phyloP scores from a whole-genome alignment of 192 early-diverging fungal species.

The Podila horticola region DNA sequence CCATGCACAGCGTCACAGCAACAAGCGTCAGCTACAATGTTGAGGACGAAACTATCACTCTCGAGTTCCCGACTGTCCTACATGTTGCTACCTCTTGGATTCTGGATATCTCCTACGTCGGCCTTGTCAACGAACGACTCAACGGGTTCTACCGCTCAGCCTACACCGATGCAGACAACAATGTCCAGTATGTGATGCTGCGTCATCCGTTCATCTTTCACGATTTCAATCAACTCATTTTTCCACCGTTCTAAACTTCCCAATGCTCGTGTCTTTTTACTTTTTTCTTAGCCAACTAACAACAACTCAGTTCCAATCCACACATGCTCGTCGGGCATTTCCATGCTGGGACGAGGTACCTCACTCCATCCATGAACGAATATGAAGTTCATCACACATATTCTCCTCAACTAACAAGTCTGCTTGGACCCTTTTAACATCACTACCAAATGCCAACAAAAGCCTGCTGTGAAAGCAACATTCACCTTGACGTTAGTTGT shows the following conservation, averaged over 20 bases:
- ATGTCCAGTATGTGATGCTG: constrained; percentile 52
- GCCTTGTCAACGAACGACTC: constrained; percentile 79
- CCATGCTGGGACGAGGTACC: constrained; percentile 94
- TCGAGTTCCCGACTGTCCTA: constrained; percentile 63
- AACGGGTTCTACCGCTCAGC: constrained; percentile 86
- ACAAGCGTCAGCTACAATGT: constrained; percentile 52
- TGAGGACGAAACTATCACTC: constrained; percentile 48
- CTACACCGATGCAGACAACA: constrained; percentile 73
- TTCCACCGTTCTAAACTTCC: background rate
- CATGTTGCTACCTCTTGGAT: constrained; percentile 58
- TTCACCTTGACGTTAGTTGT: constrained; percentile 61
- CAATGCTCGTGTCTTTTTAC: background rate
- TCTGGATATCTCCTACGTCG: constrained; percentile 61
- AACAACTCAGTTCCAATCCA: constrained; percentile 96
- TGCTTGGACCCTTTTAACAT: background rate
- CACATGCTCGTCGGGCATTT: constrained; percentile 88
- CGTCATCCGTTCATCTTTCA: background rate
- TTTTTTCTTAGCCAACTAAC: constrained; percentile 74
- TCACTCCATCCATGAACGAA: background rate
- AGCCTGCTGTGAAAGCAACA: constrained; percentile 67
- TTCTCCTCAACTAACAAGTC: constrained; percentile 12
- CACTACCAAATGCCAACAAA: background rate
- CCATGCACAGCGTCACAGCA: constrained; percentile 28
- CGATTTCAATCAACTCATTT: background rate
- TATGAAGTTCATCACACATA: constrained; percentile 11